A percentile compares a stretch with the other conserved stretches of the same genome.
phyloP scores from a whole-genome alignment of 1,139 yeast species.

The Keqinozyma sinolaborantium region DNA sequence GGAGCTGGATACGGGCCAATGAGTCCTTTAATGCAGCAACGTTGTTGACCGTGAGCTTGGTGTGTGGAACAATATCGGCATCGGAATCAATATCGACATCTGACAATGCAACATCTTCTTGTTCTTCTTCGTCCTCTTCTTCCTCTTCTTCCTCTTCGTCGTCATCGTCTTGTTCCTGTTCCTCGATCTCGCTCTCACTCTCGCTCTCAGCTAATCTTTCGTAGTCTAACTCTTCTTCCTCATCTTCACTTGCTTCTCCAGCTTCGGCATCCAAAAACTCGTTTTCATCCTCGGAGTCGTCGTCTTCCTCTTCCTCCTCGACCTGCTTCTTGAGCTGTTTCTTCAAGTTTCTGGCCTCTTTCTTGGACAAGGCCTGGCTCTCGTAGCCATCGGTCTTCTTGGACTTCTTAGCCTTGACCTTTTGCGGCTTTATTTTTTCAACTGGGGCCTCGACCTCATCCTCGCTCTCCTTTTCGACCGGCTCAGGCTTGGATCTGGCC shows the following conservation, averaged over 20 bases:
- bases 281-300: constrained; percentile 21
- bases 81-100: constrained; percentile 82
- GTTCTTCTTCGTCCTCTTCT: constrained; percentile 40
- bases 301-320: constrained; percentile 21
- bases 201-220: constrained; percentile 57
- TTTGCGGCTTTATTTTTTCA: constrained; percentile 6
- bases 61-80: constrained; percentile 86
- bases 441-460: constrained; percentile 7
- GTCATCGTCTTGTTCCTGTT: constrained; percentile 42
- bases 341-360: constrained; percentile 62
- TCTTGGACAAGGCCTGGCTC: constrained; percentile 52
- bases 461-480: constrained; percentile 5
- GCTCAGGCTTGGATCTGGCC: constrained; percentile 21
- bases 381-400: constrained; percentile 35
- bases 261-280: constrained; percentile 24
- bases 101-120: constrained; percentile 69
- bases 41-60: constrained; percentile 79
- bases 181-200: constrained; percentile 36
- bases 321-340: constrained; percentile 31
- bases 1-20: constrained; percentile 63
- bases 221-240: constrained; percentile 41
- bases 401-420: constrained; percentile 11
- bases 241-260: constrained; percentile 25
- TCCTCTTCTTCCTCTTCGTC: constrained; percentile 44
- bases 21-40: constrained; percentile 67